Evolutionary conservation across 225 moss, liverwort and hornwort genomes (phyloP).

Genomic region (Straminergon stramineum): DNA sequence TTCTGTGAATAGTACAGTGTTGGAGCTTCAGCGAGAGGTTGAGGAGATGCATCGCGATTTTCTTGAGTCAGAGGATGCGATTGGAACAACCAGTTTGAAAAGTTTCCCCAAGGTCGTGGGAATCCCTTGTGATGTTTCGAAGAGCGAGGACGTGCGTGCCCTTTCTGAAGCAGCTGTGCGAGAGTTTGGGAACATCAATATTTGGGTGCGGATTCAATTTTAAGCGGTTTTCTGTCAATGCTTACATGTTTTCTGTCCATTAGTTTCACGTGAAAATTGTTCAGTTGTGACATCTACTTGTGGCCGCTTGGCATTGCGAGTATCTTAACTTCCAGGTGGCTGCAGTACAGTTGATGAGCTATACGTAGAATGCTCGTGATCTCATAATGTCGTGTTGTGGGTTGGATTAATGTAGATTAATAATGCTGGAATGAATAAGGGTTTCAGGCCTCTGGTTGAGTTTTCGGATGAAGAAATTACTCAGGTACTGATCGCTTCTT

Average conservation of each 20-base stretch:
- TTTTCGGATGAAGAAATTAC: conserved; percentile 77
- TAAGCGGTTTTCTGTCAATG: neutral
- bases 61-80: conserved; percentile 39
- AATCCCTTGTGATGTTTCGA: conserved; percentile 79
- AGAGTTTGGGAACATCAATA: conserved; percentile 60
- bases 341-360: neutral
- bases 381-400: neutral
- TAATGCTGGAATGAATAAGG: conserved; percentile 90
- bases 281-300: neutral
- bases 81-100: conserved; percentile 41
- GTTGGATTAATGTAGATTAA: conserved; percentile 43
- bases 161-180: conserved; percentile 62
- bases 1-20: conserved; percentile 56
- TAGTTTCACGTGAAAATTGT: neutral
- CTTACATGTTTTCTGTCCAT: neutral
- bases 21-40: conserved; percentile 73
- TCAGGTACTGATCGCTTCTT: conserved; percentile 26
- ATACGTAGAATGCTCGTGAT: neutral
- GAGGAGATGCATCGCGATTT: conserved; percentile 46
- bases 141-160: conserved; percentile 69
- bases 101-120: conserved; percentile 60
- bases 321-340: neutral
- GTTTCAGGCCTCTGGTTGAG: conserved; percentile 78
- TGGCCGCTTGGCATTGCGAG: neutral
- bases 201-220: conserved; percentile 49